These are phyloP conservation scores for Neopestalotiopsis sp. DNA, from an alignment of 2,329 filamentous ascomycete species.

Conservation along the genomic window DNA sequence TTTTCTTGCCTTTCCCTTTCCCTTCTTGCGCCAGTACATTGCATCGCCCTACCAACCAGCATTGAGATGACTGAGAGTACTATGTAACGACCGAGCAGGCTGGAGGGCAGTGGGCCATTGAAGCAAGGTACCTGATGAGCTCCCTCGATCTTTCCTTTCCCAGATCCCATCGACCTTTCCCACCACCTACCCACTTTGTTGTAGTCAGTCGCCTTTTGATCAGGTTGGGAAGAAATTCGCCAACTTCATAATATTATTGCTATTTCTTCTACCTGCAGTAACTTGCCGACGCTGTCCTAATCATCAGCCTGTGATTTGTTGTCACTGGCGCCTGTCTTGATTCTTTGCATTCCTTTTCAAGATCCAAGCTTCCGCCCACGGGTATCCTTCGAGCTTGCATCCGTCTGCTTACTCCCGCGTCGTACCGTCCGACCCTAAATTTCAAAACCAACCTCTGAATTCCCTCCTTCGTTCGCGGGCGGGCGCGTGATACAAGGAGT, in stretches of 20 bases:
- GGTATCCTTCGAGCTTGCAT: not conserved
- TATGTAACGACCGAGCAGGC: conserved; percentile 1
- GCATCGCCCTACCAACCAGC: conserved; percentile 16
- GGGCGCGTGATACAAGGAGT: not conserved
- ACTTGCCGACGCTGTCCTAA: not conserved
- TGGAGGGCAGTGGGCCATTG: not conserved
- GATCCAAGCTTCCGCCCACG: not conserved
- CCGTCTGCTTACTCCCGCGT: not conserved
- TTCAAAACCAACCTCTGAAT: not conserved
- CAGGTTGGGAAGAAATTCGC: not conserved
- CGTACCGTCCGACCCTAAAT: not conserved
- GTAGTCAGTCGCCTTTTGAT: too few species aligned
- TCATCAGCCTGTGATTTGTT: not conserved
- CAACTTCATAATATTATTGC: not conserved
- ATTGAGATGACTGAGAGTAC: not conserved
- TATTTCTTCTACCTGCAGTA: not conserved
- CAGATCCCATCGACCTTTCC: not conserved
- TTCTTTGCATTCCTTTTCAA: not conserved
- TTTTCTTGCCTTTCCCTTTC: not conserved
- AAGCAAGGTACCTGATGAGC: not conserved
- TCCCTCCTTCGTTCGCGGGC: not conserved
- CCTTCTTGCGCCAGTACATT: not conserved
- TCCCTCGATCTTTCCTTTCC: conserved; percentile 1
- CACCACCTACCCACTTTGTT: not conserved
- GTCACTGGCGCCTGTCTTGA: not conserved